Evolutionary conservation across 1,139 yeast species (phyloP).

Genomic region (Pneumocystis wakefieldiae): DNA sequence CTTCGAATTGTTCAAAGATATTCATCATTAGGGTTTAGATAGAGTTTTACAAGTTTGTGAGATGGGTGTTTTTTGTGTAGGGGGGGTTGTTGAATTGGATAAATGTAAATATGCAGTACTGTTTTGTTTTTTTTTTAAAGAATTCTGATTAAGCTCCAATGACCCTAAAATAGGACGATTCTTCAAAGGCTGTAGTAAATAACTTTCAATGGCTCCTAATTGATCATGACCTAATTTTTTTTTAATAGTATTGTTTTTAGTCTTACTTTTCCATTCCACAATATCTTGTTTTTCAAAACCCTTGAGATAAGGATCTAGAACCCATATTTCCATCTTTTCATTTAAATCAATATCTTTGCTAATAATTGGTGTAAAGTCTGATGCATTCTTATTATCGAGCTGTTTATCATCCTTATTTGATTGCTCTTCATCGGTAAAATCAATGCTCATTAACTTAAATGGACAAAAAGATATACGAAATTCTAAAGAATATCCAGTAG

Average conservation of each 20-base stretch:
- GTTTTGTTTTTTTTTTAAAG: too few relatives aligned
- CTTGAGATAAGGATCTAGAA: neutral
- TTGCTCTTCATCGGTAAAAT: neutral
- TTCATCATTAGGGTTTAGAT: too few relatives aligned
- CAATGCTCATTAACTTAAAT: neutral
- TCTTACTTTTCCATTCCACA: neutral
- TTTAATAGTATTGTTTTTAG: neutral
- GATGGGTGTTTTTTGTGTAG: too few relatives aligned
- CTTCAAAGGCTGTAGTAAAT: neutral
- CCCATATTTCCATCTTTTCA: neutral
- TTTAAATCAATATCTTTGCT: conserved; percentile 1
- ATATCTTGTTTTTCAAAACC: neutral
- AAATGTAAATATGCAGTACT: too few relatives aligned
- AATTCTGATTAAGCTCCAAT: too few relatives aligned
- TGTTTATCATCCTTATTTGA: too few relatives aligned
- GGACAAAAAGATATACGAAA: conserved; percentile 2
- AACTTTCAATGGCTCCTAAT: neutral
- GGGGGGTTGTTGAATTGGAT: too few relatives aligned
- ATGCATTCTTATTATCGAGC: neutral
- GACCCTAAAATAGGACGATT: neutral
- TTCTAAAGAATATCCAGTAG: conserved; percentile 1
- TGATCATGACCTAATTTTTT: neutral
- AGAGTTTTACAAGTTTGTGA: too few relatives aligned
- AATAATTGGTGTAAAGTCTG: neutral
- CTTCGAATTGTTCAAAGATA: too few relatives aligned